Percentiles rank a stretch among this genome's conserved stretches.
Evolutionary conservation across 768 basidiomycete species (phyloP).

Genomic region (Chalciporus sphaerocephalus): DNA sequence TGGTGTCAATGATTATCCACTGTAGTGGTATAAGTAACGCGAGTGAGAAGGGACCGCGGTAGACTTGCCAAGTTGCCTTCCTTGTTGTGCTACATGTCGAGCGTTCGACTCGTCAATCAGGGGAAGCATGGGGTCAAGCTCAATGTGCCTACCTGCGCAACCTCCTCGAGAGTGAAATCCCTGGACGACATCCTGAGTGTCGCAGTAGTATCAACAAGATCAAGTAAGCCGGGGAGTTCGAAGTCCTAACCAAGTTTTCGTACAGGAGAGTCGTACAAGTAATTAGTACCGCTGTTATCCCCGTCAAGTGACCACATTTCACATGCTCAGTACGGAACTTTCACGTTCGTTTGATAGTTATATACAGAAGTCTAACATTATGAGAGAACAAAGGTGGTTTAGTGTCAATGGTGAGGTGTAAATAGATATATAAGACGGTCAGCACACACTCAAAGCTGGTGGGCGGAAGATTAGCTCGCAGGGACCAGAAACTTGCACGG

Average conservation of each 20-base stretch:
- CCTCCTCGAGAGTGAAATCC: conserved; percentile 49
- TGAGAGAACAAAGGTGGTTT: neutral
- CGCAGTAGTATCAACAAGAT: neutral
- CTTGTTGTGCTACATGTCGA: conserved; percentile 67
- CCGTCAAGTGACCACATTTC: neutral
- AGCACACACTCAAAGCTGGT: neutral
- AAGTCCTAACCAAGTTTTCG: no score
- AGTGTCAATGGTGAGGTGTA: neutral
- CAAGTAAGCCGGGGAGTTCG: neutral
- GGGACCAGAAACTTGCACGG: neutral
- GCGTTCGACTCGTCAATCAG: neutral
- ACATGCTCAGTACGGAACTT: neutral
- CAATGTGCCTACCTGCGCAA: conserved; percentile 51
- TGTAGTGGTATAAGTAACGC: conserved; percentile 26
- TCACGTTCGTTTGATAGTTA: no score
- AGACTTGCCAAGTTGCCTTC: conserved; percentile 70
- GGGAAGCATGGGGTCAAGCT: neutral
- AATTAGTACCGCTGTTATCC: no score
- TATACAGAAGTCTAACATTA: neutral
- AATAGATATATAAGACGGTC: neutral
- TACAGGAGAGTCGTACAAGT: no score
- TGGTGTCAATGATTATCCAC: conserved; percentile 81
- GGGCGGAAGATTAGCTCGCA: neutral
- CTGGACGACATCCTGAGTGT: conserved; percentile 18
- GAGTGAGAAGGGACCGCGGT: neutral